phyloP scores from a whole-genome alignment of 345 rosid species.

The Theobroma cacao region DNA sequence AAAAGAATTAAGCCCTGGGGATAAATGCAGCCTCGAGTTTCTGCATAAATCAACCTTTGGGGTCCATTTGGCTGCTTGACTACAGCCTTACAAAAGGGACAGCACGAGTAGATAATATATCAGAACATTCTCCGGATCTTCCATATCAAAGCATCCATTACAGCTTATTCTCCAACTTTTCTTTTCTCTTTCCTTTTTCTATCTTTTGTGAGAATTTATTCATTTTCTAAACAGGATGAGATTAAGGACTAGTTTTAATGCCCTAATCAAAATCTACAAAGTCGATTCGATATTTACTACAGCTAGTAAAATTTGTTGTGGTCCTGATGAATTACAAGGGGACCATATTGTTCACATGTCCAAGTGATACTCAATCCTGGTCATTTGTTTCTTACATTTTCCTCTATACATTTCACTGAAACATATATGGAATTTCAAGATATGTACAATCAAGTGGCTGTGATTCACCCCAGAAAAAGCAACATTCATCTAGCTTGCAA shows the following conservation, averaged over 20 bases:
- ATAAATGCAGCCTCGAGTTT: slow-evolving; percentile 23
- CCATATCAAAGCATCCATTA: slow-evolving; percentile 15
- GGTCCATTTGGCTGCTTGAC: slow-evolving; percentile 12
- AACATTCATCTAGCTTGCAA: neutral
- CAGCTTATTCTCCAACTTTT: neutral
- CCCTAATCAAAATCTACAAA: neutral
- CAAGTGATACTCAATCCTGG: no score
- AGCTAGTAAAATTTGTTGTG: neutral
- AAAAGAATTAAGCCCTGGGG: neutral
- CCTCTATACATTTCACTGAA: neutral
- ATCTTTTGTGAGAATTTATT: neutral
- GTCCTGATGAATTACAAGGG: neutral
- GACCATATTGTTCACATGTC: no score
- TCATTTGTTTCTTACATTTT: no score
- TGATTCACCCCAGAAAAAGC: slow-evolving; percentile 8
- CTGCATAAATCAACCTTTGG: slow-evolving; percentile 10
- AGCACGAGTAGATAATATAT: neutral
- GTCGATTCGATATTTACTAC: neutral
- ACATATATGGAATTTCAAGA: neutral
- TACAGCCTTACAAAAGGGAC: neutral
- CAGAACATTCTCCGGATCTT: slow-evolving; percentile 31
- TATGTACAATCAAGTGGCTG: neutral
- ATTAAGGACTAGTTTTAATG: neutral
- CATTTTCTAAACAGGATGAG: neutral
- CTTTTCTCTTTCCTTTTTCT: neutral